phyloP scores from a whole-genome alignment of 2,329 filamentous ascomycete genomes.

The Paecilomyces formosus region DNA sequence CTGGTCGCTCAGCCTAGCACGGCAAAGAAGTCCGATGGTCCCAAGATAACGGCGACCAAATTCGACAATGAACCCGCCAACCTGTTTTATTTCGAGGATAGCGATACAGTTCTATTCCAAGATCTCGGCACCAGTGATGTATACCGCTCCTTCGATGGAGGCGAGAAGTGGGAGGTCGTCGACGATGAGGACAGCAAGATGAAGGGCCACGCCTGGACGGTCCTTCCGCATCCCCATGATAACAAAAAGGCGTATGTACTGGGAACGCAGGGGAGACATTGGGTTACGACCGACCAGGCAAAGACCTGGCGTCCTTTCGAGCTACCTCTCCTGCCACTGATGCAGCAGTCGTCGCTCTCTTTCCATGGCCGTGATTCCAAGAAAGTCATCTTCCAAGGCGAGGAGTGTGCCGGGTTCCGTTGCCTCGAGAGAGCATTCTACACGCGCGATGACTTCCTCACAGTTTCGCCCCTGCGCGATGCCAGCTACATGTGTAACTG shows the following conservation, averaged over 20 bases:
- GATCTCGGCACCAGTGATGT: constrained; percentile 58
- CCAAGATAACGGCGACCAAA: constrained; percentile 55
- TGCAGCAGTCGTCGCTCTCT: constrained; percentile 51
- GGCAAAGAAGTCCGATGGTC: constrained; percentile 54
- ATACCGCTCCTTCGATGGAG: constrained; percentile 74
- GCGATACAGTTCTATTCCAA: constrained; percentile 70
- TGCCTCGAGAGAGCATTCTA: constrained; percentile 62
- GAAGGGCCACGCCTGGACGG: constrained; percentile 42
- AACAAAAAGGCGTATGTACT: constrained; percentile 72
- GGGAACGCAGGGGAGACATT: constrained; percentile 63
- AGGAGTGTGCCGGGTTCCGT: constrained; percentile 57
- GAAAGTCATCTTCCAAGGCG: constrained; percentile 77
- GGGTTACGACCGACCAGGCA: constrained; percentile 74
- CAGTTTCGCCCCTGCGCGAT: constrained; percentile 56
- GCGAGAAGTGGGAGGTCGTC: constrained; percentile 64
- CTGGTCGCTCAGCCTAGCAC: constrained; percentile 27
- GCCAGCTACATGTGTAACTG: constrained; percentile 75
- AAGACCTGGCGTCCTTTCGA: constrained; percentile 72
- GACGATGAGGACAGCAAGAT: constrained; percentile 53
- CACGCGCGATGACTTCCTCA: constrained; percentile 78
- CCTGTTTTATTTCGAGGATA: constrained; percentile 87
- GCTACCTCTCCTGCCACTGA: constrained; percentile 51
- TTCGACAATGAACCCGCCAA: constrained; percentile 62
- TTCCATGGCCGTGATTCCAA: constrained; percentile 81
- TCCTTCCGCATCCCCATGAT: constrained; percentile 74